These are phyloP conservation scores for Mucor mucedo DNA, from an alignment of 371 early-diverging fungal genomes.

Conservation along the genomic window DNA sequence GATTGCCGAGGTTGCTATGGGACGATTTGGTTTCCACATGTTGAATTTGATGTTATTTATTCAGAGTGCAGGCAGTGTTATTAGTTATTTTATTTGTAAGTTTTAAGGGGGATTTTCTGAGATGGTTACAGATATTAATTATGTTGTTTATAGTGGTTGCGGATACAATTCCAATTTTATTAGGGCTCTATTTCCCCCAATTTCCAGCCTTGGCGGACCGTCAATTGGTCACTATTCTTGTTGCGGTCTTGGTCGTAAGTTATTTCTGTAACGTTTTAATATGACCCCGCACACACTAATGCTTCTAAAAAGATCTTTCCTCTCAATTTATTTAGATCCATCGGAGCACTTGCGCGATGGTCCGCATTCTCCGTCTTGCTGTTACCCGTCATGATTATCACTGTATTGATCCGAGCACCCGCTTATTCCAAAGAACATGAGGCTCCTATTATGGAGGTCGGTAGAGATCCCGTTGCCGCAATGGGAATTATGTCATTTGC, in stretches of 20 bases:
- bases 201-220: slow-evolving; percentile 37
- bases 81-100: slow-evolving; percentile 61
- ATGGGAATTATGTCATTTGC: slow-evolving; percentile 70
- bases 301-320: slow-evolving; percentile 46
- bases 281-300: neutral
- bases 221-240: slow-evolving; percentile 48
- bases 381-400: slow-evolving; percentile 58
- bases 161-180: slow-evolving; percentile 61
- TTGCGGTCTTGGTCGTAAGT: slow-evolving; percentile 49
- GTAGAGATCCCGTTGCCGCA: slow-evolving; percentile 58
- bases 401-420: slow-evolving; percentile 54
- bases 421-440: slow-evolving; percentile 56
- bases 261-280: too few relatives aligned
- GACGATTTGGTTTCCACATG: slow-evolving; percentile 53
- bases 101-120: slow-evolving; percentile 6
- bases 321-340: slow-evolving; percentile 57
- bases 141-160: slow-evolving; percentile 47
- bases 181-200: slow-evolving; percentile 47
- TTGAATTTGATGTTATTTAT: slow-evolving; percentile 58
- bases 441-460: slow-evolving; percentile 47
- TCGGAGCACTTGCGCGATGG: slow-evolving; percentile 59
- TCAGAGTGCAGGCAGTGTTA: slow-evolving; percentile 55
- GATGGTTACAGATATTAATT: slow-evolving; percentile 11
- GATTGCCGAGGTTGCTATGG: slow-evolving; percentile 57
- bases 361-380: slow-evolving; percentile 58